Base-by-base conservation (phyloP, 257 asterid genomes). In the Lithospermum erythrorhizon region DNA sequence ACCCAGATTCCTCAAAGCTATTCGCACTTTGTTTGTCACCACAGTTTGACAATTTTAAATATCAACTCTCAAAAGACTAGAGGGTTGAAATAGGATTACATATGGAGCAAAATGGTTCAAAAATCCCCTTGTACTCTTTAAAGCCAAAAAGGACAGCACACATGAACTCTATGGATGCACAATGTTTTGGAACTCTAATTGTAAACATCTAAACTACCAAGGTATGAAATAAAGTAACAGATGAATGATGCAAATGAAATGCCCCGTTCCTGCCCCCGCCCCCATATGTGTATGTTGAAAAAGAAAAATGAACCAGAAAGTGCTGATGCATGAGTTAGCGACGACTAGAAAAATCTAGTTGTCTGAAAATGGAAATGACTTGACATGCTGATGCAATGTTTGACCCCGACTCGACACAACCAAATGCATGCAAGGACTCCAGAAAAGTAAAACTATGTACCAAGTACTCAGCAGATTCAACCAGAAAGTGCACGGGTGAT, bases 401-500 rank as follows among this genome's bases (percentile, higher is more conserved):
- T 69, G 80, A 80, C 78, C 82, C 83, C 64, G 81, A 85, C 94
- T 78, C 81, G 80, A 86, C 90, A 73, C 81, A 55, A 84, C 84
- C 87, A 78, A 70, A 82, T 86, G 97, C 89, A 84, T 82, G 97
- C 87, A 83, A 81, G 86, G 76, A 78, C 83, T 66, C 53, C 70
- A 60, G 62, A 64, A 65, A 68, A 62, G 61, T 30, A 74, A 71
- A 73, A 66, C 53, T 77, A 72, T 82, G 71, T 76, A 81, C 80
- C 82, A 61, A 64, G 65, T 20, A 62, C 49, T 69, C 62, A 65
- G 57, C 61, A 54, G 30, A 73, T 73, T 89, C 89, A 89, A 74
- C 81, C 95, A 70, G 94, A 86, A 68, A 89, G 76, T 52, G 97
- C 95, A 57, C 97, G 97, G 62, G 74, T 73, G 61, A 89, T 89